Base-by-base conservation (phyloP, 2,329 filamentous ascomycete species). In the Claviceps fusiformis region DNA sequence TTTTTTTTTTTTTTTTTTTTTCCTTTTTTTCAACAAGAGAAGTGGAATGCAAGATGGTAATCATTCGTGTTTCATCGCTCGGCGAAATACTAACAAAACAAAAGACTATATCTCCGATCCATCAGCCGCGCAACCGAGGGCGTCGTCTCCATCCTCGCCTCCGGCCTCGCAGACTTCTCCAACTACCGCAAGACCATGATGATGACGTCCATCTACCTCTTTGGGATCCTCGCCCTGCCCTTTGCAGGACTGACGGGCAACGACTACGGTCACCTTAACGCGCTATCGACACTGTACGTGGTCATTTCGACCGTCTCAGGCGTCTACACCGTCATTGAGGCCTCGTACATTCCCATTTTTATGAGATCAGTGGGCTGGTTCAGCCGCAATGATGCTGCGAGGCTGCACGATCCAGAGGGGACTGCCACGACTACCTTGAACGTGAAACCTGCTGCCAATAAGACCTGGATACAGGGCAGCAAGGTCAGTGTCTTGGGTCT, bases 161-260 rank as follows among this genome's bases (percentile, higher is more conserved):
- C 59, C 9, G 59, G 59, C 41, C 48, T 55, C 7, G 59, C 59
- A 10, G 59, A 60, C 44, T 60, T 59, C 55, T 60, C 59, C 10
- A 53, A 59, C 52, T 59, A 60, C 48, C 59, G 59, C 44, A 60
- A 60, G 54, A 55, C 52, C 13, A 60, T 60, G 59, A 60, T 60
- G 59, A 59, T 60, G 59, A 47, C 53, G 17, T 60, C 59, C 27
- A 60, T 60, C 13, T 60, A 60, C 50, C 58, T 60, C 41, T 60
- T 59, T 31, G 59, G 59, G 13, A 39, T 55, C 3, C 55, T 60
- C 33, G 59, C 59, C 15, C 54, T 60, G 8, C 59, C 59, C 19
- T 60, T 60, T 44, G 59, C 58, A 8, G 59, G 59, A 1, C 52
- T 60, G 2, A 57, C 59, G 6, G 53, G 52, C 17, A 58, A 57